Conservation (phyloP, 176 grass and related monocot species). For the Triticum timopheevii region DNA sequence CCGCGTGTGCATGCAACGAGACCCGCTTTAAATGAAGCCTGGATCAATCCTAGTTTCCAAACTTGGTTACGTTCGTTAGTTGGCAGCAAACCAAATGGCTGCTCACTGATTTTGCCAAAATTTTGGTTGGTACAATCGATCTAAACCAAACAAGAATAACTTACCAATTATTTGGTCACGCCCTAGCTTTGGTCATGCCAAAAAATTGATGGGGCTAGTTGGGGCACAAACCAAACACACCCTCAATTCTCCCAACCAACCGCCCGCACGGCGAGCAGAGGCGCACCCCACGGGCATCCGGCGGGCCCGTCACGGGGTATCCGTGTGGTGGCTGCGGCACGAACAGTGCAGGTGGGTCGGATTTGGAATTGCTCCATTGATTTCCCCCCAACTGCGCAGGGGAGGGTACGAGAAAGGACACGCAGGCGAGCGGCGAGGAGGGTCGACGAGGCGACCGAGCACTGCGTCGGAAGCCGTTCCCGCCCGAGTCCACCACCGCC, state of each 20-base stretch:
- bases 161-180: no score
- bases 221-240: no score
- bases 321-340: neutral
- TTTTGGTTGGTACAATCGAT: no score
- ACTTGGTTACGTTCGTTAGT: no score
- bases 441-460: neutral
- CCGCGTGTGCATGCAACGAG: no score
- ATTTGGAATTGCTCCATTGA: neutral
- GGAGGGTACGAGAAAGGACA: neutral
- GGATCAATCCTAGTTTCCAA: no score
- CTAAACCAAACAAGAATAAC: no score
- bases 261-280: neutral
- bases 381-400: neutral
- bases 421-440: neutral
- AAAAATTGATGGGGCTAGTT: no score
- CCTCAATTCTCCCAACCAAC: neutral
- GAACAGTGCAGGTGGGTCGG: neutral
- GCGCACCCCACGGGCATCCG: neutral
- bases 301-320: neutral
- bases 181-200: no score
- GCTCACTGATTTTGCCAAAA: no score
- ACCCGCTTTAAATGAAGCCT: no score
- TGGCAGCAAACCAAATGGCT: no score
- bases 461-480: neutral
- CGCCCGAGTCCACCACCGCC: neutral